A percentile compares a stretch with the other conserved stretches of the same genome.
Evolutionary conservation across 495 filamentous ascomycete species (phyloP).

Genomic region (Haplographium delicatum): DNA sequence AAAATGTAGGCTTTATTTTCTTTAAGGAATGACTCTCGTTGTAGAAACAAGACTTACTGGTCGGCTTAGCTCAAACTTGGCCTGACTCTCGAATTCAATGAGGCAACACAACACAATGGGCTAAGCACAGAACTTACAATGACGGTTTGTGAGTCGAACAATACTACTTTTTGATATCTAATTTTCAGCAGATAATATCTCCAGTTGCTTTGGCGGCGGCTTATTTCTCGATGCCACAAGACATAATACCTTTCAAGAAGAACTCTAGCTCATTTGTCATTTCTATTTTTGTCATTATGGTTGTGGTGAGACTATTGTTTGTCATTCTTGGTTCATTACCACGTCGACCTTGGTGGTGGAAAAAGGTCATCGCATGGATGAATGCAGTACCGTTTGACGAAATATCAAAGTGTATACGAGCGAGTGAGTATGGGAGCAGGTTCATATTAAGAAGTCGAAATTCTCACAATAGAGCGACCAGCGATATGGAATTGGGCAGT

Average conservation of each 20-base stretch:
- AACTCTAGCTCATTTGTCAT: not conserved
- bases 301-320: not conserved
- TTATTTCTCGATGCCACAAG: not conserved
- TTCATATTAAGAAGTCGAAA: not conserved
- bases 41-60: not conserved
- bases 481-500: not conserved
- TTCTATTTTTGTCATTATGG: not conserved
- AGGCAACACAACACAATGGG: not conserved
- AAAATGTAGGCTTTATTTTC: not conserved
- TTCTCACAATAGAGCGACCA: not conserved
- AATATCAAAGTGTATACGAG: not conserved
- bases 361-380: not conserved
- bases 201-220: not conserved
- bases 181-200: not conserved
- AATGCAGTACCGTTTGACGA: not conserved
- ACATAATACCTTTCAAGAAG: not conserved
- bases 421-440: not conserved
- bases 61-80: not conserved
- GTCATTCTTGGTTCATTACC: not conserved
- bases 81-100: slow-evolving; percentile 1
- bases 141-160: not conserved
- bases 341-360: not conserved
- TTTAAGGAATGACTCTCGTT: too few species aligned
- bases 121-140: not conserved
- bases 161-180: not conserved